Conservation (phyloP, 1,284 basidiomycete genomes). For the Sparassis latifolia region DNA sequence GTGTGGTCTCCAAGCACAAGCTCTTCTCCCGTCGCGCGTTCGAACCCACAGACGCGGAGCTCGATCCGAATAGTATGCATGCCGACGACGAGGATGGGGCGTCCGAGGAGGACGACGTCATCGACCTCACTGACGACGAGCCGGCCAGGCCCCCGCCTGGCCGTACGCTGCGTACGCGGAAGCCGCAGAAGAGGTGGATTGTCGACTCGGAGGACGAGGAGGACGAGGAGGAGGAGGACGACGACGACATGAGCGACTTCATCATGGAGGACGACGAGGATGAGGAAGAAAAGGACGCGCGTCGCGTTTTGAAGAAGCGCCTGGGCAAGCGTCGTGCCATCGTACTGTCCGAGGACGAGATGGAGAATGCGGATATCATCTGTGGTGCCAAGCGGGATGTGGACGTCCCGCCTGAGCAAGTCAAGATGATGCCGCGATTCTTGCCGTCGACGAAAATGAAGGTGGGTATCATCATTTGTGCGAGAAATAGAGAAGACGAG, state of each 20-base stretch:
- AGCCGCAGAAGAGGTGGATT: constrained; percentile 13
- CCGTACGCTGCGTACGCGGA: constrained; percentile 6
- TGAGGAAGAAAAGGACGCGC: constrained; percentile 34
- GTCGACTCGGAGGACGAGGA: constrained; percentile 25
- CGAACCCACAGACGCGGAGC: constrained; percentile 41
- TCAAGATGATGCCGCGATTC: constrained; percentile 42
- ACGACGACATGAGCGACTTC: constrained; percentile 45
- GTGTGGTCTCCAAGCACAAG: constrained; percentile 31
- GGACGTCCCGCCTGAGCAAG: constrained; percentile 20
- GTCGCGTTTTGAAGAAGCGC: constrained; percentile 31
- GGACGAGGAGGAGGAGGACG: constrained; percentile 33
- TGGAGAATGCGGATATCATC: constrained; percentile 32
- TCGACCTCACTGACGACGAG: constrained; percentile 7
- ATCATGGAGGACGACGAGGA: constrained; percentile 44
- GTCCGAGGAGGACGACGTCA: constrained; percentile 3
- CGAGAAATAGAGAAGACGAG: neutral
- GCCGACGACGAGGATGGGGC: too few species aligned
- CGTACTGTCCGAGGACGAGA: constrained; percentile 42
- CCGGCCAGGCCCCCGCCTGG: constrained; percentile 1
- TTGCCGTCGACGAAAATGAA: constrained; percentile 63
- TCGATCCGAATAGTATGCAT: constrained; percentile 12
- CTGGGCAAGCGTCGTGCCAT: constrained; percentile 17
- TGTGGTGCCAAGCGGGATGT: constrained; percentile 29
- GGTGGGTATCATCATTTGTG: constrained; percentile 25
- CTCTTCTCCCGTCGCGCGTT: constrained; percentile 44